A percentile compares a stretch with the other conserved stretches of the same genome.
phyloP scores from a whole-genome alignment of 2,329 filamentous ascomycete genomes.

The Davidsoniella virescens region DNA sequence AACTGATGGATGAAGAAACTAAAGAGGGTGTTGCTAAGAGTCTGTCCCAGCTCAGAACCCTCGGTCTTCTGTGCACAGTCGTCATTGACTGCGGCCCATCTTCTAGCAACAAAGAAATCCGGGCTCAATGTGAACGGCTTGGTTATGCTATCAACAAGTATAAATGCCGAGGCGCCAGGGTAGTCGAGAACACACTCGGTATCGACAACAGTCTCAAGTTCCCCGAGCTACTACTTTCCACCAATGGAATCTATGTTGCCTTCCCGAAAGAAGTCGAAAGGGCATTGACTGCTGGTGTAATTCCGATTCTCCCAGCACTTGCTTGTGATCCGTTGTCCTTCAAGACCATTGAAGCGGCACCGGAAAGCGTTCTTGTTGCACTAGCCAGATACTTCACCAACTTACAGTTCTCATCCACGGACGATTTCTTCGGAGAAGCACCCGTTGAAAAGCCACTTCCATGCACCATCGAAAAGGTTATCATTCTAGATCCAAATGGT shows the following conservation, averaged over 20 bases:
- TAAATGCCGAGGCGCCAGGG: constrained; percentile 49
- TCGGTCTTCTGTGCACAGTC: constrained; percentile 70
- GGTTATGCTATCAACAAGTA: constrained; percentile 58
- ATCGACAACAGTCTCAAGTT: not conserved
- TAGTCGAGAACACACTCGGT: constrained; percentile 36
- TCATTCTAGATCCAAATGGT: constrained; percentile 73
- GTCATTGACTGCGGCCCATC: constrained; percentile 55
- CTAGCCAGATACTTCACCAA: constrained; percentile 63
- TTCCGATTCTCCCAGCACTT: constrained; percentile 9
- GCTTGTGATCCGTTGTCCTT: constrained; percentile 8
- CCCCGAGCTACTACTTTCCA: not conserved
- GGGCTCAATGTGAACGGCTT: constrained; percentile 54
- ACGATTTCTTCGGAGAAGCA: constrained; percentile 1
- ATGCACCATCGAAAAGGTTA: constrained; percentile 60
- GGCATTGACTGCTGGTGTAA: not conserved
- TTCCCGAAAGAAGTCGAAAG: constrained; percentile 8
- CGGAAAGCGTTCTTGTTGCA: constrained; percentile 53
- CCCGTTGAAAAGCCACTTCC: constrained; percentile 26
- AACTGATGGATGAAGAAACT: constrained; percentile 50
- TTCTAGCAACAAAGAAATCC: constrained; percentile 25
- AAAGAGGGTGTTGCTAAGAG: constrained; percentile 68
- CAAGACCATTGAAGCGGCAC: constrained; percentile 20
- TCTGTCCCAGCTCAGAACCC: constrained; percentile 61
- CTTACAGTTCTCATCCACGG: constrained; percentile 29
- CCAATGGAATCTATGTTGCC: constrained; percentile 7